phyloP scores from a whole-genome alignment of 2,329 filamentous ascomycete genomes.

The Corniculantispora saksenae region DNA sequence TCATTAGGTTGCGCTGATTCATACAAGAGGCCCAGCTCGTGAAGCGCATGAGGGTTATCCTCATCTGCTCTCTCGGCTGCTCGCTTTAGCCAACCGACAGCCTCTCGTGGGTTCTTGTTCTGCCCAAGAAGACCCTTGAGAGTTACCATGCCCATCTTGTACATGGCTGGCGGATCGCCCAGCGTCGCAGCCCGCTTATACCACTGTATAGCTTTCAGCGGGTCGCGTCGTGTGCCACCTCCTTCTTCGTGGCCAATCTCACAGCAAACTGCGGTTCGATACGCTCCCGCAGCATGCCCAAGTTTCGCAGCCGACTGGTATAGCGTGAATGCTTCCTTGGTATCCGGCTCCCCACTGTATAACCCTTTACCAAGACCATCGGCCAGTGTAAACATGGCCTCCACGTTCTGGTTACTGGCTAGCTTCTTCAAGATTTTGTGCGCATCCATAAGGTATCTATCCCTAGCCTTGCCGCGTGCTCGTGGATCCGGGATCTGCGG shows the following conservation, averaged over 20 bases:
- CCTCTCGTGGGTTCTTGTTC: conserved; percentile 77
- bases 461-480: conserved; percentile 71
- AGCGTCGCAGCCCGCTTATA: conserved; percentile 90
- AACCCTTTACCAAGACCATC: conserved; percentile 83
- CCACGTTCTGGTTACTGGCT: conserved; percentile 68
- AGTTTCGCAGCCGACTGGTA: conserved; percentile 93
- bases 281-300: conserved; percentile 83
- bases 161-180: conserved; percentile 93
- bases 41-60: conserved; percentile 92
- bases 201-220: conserved; percentile 95
- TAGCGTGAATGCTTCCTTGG: conserved; percentile 88
- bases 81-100: conserved; percentile 87
- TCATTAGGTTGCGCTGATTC: conserved; percentile 67
- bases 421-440: conserved; percentile 92
- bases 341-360: conserved; percentile 77
- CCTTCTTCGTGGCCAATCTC: conserved; percentile 94
- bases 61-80: conserved; percentile 84
- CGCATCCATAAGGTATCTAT: conserved; percentile 82
- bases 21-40: conserved; percentile 75
- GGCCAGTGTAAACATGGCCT: conserved; percentile 92
- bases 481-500: conserved; percentile 66
- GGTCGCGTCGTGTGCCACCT: conserved; percentile 87
- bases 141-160: conserved; percentile 95
- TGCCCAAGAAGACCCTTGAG: conserved; percentile 94
- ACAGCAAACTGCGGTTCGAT: conserved; percentile 94